A percentile compares a stretch with the other conserved stretches of the same genome.
These are phyloP conservation scores for Letharia lupina DNA, from an alignment of 495 filamentous ascomycete species.

Conservation along the genomic window DNA sequence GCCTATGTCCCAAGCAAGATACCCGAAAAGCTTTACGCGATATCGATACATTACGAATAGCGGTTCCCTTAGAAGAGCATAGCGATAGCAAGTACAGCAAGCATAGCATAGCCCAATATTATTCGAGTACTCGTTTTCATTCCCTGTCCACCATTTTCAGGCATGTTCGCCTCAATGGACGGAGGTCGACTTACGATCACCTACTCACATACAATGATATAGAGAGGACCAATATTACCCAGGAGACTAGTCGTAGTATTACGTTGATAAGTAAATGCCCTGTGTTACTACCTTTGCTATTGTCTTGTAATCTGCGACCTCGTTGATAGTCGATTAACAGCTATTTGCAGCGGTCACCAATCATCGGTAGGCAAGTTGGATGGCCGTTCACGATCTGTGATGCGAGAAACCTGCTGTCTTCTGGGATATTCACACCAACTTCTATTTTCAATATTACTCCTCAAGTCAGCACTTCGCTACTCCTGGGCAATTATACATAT, in stretches of 20 bases:
- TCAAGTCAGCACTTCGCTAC: neutral
- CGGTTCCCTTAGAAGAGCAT: constrained; percentile 4
- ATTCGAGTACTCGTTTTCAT: neutral
- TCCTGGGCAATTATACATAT: neutral
- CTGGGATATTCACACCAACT: neutral
- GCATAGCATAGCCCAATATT: neutral
- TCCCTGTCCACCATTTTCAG: neutral
- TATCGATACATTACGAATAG: constrained; percentile 10
- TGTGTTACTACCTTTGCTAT: neutral
- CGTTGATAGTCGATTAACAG: neutral
- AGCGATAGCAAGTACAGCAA: constrained; percentile 8
- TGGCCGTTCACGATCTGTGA: neutral
- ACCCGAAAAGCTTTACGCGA: constrained; percentile 5
- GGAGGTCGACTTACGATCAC: neutral
- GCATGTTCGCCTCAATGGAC: neutral
- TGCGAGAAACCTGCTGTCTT: neutral
- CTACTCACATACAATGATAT: neutral
- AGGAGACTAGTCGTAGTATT: neutral
- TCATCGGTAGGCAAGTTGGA: neutral
- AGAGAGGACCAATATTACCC: neutral
- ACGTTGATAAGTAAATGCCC: neutral
- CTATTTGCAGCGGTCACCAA: neutral
- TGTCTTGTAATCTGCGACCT: neutral
- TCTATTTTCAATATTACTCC: neutral
- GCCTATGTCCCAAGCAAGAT: constrained; percentile 11